Evolutionary conservation across 352 stramenopile genomes (phyloP).

Genomic region (Globisporangium polare): DNA sequence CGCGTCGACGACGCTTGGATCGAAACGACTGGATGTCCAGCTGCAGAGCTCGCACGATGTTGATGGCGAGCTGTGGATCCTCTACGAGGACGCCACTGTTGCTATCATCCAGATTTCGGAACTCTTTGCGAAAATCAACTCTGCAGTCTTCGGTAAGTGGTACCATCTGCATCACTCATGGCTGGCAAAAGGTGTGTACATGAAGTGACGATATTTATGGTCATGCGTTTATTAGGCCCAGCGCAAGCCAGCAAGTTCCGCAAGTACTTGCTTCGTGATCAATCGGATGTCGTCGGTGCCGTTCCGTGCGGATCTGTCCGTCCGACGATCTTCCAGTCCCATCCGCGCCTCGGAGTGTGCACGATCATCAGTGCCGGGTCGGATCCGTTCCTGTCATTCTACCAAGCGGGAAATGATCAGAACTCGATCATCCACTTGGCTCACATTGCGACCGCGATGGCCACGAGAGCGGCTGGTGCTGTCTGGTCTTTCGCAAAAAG

Average conservation of each 20-base stretch:
- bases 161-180: no score
- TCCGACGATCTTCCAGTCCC: constrained; percentile 80
- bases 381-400: constrained; percentile 73
- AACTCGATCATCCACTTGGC: constrained; percentile 86
- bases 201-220: no score
- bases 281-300: constrained; percentile 55
- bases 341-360: constrained; percentile 66
- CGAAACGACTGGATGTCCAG: constrained; percentile 27
- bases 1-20: constrained; percentile 24
- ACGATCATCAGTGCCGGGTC: constrained; percentile 68
- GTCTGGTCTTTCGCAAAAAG: constrained; percentile 83
- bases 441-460: constrained; percentile 80
- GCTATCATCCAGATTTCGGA: constrained; percentile 73
- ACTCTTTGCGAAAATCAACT: constrained; percentile 43
- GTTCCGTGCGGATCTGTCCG: constrained; percentile 58
- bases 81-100: constrained; percentile 75
- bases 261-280: constrained; percentile 76
- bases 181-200: no score
- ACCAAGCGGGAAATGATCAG: constrained; percentile 80
- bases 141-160: constrained; percentile 49
- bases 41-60: constrained; percentile 20
- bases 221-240: constrained; percentile 24
- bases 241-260: constrained; percentile 74
- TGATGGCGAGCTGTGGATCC: constrained; percentile 68
- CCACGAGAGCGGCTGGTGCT: constrained; percentile 62